A percentile compares a stretch with the other conserved stretches of the same genome.
These are phyloP conservation scores for Globisporangium heterothallicum DNA, from an alignment of 352 stramenopile species.

Conservation along the genomic window DNA sequence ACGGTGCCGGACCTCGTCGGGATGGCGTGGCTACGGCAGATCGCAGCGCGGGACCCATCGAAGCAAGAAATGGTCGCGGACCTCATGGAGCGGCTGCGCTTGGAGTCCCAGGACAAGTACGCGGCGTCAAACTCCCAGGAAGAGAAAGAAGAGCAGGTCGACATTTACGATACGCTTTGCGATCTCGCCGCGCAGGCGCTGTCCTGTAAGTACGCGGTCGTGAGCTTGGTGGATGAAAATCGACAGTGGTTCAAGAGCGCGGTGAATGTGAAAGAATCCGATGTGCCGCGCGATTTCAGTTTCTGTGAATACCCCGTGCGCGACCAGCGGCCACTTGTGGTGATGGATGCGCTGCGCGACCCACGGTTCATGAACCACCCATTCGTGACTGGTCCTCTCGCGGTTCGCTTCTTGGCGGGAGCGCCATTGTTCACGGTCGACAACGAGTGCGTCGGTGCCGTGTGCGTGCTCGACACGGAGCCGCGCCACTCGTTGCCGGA, in stretches of 20 bases:
- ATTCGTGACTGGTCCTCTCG: conserved; percentile 86
- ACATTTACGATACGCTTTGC: conserved; percentile 84
- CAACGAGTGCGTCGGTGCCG: conserved; percentile 67
- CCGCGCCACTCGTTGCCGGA: conserved; percentile 58
- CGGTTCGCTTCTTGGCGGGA: conserved; percentile 92
- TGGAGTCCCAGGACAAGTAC: conserved; percentile 31
- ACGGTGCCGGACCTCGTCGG: conserved; percentile 71
- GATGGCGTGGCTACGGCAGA: conserved; percentile 70
- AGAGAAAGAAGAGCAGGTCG: conserved; percentile 42
- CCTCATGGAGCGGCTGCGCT: conserved; percentile 61
- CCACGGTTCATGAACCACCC: conserved; percentile 84
- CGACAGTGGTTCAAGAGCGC: conserved; percentile 94
- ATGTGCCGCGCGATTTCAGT: conserved; percentile 80
- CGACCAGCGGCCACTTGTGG: conserved; percentile 68
- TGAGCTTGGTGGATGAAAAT: conserved; percentile 90
- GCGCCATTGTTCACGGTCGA: conserved; percentile 88
- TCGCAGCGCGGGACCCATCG: conserved; percentile 57
- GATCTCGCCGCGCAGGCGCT: conserved; percentile 73
- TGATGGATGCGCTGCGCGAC: conserved; percentile 87
- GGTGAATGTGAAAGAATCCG: conserved; percentile 66
- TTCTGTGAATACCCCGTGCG: conserved; percentile 81
- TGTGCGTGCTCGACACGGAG: conserved; percentile 77
- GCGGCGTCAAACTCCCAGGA: conserved; percentile 1
- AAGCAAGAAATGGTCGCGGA: conserved; percentile 66
- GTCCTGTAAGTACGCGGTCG: conserved; percentile 72